These are phyloP conservation scores for Xylariaceae sp. DNA, from an alignment of 2,329 filamentous ascomycete species.

Conservation along the genomic window DNA sequence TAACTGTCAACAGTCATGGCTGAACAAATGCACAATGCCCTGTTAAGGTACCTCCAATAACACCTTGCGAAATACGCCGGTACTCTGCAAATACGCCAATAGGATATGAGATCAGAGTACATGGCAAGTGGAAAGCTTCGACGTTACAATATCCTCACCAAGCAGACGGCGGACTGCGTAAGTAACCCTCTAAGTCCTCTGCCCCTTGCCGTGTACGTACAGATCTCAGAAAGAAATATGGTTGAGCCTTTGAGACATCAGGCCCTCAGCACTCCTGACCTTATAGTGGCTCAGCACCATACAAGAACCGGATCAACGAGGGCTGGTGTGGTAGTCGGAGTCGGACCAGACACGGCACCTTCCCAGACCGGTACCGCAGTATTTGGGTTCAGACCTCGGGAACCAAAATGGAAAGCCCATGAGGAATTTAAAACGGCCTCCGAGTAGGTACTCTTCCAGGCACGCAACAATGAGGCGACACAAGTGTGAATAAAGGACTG, in stretches of 20 bases:
- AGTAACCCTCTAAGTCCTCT: background rate
- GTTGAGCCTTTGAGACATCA: too few relatives aligned
- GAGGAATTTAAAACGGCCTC: constrained; percentile 59
- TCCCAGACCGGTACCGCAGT: constrained; percentile 58
- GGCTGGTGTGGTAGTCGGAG: constrained; percentile 55
- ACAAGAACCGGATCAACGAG: constrained; percentile 53
- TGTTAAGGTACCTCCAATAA: constrained; percentile 33
- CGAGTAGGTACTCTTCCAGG: constrained; percentile 51
- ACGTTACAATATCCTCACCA: constrained; percentile 65
- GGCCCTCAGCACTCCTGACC: background rate
- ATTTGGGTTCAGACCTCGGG: constrained; percentile 56
- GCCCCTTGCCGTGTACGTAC: background rate
- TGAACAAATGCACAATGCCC: constrained; percentile 29
- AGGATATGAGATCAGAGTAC: constrained; percentile 54
- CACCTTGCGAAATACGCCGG: constrained; percentile 32
- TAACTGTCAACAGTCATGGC: constrained; percentile 12
- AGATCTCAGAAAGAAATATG: background rate
- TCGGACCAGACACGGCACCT: constrained; percentile 47
- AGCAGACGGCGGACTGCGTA: constrained; percentile 57
- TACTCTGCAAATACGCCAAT: constrained; percentile 37
- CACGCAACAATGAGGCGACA: constrained; percentile 16
- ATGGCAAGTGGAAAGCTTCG: constrained; percentile 61
- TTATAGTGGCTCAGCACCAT: constrained; percentile 48
- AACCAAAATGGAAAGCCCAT: constrained; percentile 51
- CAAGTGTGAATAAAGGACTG: background rate